Conservation (phyloP, 129 eudicot genomes). For the Saposhnikovia divaricata region DNA sequence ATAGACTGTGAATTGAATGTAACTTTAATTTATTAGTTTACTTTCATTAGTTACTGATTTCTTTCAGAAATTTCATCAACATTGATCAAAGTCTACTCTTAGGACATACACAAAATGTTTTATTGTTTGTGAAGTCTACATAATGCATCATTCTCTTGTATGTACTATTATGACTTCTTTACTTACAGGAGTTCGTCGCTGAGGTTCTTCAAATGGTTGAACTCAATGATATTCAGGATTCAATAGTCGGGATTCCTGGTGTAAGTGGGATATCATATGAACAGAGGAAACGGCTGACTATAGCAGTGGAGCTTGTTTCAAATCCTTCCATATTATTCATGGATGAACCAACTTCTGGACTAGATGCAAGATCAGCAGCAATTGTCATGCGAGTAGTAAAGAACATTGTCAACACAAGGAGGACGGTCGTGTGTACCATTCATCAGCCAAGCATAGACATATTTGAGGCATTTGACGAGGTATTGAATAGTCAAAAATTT, state of each 20-base stretch:
- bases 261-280: constrained; percentile 46
- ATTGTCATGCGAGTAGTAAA: constrained; percentile 53
- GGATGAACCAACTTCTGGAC: constrained; percentile 64
- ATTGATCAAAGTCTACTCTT: background rate
- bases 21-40: background rate
- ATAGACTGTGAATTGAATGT: no score
- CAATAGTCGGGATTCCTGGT: constrained; percentile 46
- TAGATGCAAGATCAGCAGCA: constrained; percentile 59
- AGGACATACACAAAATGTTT: background rate
- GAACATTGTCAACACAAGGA: constrained; percentile 41
- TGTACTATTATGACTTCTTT: background rate
- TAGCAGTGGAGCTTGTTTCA: constrained; percentile 53
- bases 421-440: constrained; percentile 51
- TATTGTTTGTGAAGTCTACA: background rate
- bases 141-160: background rate
- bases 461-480: constrained; percentile 55
- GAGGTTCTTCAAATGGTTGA: constrained; percentile 50
- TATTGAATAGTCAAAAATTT: background rate
- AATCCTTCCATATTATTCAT: constrained; percentile 54
- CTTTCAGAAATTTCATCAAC: background rate
- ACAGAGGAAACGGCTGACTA: constrained; percentile 49
- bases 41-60: background rate
- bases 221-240: constrained; percentile 28
- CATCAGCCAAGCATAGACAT: constrained; percentile 46
- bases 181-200: constrained; percentile 30